phyloP scores from a whole-genome alignment of 208 protist species.

The Crithidia acanthocephali region DNA sequence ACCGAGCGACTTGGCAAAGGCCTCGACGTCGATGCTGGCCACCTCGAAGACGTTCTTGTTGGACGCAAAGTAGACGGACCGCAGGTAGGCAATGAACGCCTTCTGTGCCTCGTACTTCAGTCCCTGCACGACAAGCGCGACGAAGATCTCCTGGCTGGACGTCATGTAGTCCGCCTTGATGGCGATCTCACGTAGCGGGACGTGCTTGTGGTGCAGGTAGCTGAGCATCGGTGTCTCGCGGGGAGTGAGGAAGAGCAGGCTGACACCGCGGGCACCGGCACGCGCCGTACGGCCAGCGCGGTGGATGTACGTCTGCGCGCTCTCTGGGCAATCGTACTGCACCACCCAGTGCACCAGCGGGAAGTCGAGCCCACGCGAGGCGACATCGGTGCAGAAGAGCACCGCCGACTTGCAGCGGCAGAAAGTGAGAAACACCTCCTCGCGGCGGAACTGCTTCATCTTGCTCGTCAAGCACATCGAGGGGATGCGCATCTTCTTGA shows the following conservation, averaged over 20 bases:
- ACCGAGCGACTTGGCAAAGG: conserved; percentile 94
- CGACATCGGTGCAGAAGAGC: conserved; percentile 99
- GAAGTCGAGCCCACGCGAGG: conserved; percentile 98
- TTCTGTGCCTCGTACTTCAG: conserved; percentile 98
- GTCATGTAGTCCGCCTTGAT: conserved; percentile 80
- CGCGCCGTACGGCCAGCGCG: conserved; percentile 97
- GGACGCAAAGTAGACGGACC: conserved; percentile 94
- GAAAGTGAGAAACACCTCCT: conserved; percentile 92
- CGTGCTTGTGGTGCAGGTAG: conserved; percentile 83
- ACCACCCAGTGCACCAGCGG: conserved; percentile 98
- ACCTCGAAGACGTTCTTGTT: conserved; percentile 98
- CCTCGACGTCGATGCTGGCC: conserved; percentile 81
- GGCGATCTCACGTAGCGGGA: conserved; percentile 84
- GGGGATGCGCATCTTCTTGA: conserved; percentile 92
- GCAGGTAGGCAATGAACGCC: conserved; percentile 97
- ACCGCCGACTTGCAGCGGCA: conserved; percentile 89
- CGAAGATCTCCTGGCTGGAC: conserved; percentile 89
- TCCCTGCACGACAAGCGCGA: conserved; percentile 92
- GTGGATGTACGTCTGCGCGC: conserved; percentile 99
- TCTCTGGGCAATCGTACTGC: conserved; percentile 98
- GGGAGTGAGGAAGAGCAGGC: conserved; percentile 98
- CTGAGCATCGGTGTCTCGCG: conserved; percentile 95
- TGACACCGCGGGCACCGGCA: conserved; percentile 92
- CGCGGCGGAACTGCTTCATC: conserved; percentile 94
- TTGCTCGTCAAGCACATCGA: conserved; percentile 94